Conservation (phyloP, 2,329 filamentous ascomycete genomes). For the Monosporascus ibericus region DNA sequence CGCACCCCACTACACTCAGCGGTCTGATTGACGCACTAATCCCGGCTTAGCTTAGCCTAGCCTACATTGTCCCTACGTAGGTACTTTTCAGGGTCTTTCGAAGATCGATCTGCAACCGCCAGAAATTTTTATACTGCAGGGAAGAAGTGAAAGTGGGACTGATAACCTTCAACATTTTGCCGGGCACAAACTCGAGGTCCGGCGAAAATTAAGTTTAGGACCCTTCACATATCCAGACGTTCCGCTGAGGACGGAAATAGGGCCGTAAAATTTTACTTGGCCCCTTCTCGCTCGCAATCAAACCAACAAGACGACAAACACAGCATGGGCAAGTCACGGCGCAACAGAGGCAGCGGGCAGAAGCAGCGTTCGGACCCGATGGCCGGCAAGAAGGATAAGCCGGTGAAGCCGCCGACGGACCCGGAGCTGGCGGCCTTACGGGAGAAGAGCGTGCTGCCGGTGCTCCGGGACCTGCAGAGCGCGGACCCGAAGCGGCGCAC, state of each 20-base stretch:
- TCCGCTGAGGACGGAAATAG: background rate
- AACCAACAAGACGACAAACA: background rate
- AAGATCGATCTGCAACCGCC: too few species aligned
- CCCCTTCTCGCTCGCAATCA: background rate
- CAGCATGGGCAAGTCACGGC: constrained; percentile 55
- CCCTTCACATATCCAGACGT: too few species aligned
- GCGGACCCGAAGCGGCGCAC: constrained; percentile 53
- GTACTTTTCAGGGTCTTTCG: too few species aligned
- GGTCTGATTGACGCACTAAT: too few species aligned
- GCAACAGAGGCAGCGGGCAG: constrained; percentile 38
- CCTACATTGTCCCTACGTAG: too few species aligned
- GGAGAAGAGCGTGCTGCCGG: constrained; percentile 57
- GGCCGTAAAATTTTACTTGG: background rate
- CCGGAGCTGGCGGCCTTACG: constrained; percentile 58
- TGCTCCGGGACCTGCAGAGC: constrained; percentile 54
- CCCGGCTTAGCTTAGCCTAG: too few species aligned
- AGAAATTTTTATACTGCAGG: too few species aligned
- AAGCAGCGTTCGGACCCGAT: constrained; percentile 49
- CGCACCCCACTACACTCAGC: too few species aligned
- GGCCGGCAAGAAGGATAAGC: constrained; percentile 32
- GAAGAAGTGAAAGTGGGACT: too few species aligned
- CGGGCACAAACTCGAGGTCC: background rate
- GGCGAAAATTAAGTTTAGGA: background rate
- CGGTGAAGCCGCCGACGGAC: constrained; percentile 55
- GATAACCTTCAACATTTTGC: background rate